Evolutionary conservation across 768 basidiomycete species (phyloP).

Genomic region (Phlegmacium glaucopus): DNA sequence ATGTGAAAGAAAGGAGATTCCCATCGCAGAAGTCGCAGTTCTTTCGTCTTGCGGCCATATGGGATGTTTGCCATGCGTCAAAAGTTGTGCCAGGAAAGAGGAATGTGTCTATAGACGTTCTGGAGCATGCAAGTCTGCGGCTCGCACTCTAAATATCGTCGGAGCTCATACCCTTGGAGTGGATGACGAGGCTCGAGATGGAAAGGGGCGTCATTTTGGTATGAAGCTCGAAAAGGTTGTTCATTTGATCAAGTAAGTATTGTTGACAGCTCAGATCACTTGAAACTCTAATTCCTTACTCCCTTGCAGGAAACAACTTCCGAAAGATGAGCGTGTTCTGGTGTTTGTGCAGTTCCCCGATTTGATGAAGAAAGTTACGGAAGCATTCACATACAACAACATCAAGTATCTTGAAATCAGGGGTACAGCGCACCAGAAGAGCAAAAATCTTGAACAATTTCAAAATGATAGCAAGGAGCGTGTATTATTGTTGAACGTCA

Average conservation of each 20-base stretch:
- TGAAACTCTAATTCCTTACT: constrained; percentile 3
- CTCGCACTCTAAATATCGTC: constrained; percentile 80
- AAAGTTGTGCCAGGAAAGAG: constrained; percentile 66
- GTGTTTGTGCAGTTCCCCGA: constrained; percentile 97
- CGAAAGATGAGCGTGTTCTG: constrained; percentile 77
- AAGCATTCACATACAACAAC: constrained; percentile 69
- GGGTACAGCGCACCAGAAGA: constrained; percentile 72
- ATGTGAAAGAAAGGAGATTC: constrained; percentile 54
- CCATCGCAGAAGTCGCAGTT: constrained; percentile 71
- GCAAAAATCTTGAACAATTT: constrained; percentile 82
- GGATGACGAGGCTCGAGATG: constrained; percentile 73
- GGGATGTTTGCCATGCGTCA: constrained; percentile 77
- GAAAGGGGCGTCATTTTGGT: constrained; percentile 73
- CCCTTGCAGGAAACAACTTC: constrained; percentile 47
- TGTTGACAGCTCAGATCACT: not conserved
- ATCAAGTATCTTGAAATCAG: constrained; percentile 80
- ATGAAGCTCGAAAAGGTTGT: constrained; percentile 80
- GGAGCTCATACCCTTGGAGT: constrained; percentile 74
- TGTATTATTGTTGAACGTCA: constrained; percentile 85
- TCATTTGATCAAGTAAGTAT: constrained; percentile 65
- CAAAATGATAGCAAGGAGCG: constrained; percentile 76
- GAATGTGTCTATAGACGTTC: constrained; percentile 75
- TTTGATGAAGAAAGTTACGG: constrained; percentile 86
- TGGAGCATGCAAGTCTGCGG: constrained; percentile 74
- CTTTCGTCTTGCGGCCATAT: constrained; percentile 91